Conservation (phyloP, 1,284 basidiomycete species). For the Coniferiporia sulphurascens region DNA sequence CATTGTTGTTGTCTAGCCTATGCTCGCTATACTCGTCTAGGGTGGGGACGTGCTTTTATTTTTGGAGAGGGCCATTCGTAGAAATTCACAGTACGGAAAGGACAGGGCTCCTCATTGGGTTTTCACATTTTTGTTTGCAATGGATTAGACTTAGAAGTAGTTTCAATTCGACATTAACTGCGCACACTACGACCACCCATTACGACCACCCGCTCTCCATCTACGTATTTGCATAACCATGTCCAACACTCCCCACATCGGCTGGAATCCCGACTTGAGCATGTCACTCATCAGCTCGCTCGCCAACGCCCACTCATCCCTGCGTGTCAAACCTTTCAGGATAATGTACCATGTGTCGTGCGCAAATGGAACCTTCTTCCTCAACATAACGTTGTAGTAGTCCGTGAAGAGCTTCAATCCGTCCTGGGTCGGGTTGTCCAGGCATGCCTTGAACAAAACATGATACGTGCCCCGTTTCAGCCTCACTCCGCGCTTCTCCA, state of each 20-base stretch:
- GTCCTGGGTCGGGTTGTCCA: conserved; percentile 43
- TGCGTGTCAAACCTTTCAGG: conserved; percentile 52
- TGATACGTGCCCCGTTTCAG: conserved; percentile 68
- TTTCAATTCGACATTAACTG: neutral
- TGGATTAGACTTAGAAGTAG: no score
- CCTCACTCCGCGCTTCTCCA: conserved; percentile 49
- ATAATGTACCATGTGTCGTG: conserved; percentile 74
- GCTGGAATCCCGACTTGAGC: conserved; percentile 34
- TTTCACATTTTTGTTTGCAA: no score
- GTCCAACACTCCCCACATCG: conserved; percentile 34
- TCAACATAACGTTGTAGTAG: conserved; percentile 65
- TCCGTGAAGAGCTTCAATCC: conserved; percentile 51
- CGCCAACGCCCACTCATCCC: conserved; percentile 54
- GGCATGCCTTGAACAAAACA: conserved; percentile 60
- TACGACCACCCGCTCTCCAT: conserved; percentile 16
- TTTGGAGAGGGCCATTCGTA: conserved; percentile 35
- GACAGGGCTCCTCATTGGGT: no score
- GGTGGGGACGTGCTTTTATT: conserved; percentile 65
- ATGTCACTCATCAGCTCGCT: conserved; percentile 59
- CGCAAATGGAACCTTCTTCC: conserved; percentile 42
- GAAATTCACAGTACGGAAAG: conserved; percentile 21
- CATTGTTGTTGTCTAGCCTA: conserved; percentile 44
- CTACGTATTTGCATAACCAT: conserved; percentile 34
- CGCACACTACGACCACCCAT: neutral
- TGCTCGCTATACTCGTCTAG: conserved; percentile 64